Evolutionary conservation across 306 rosid species (phyloP), one percentile per base, ranked within the genome.

Genomic region (Quercus agrifolia): DNA sequence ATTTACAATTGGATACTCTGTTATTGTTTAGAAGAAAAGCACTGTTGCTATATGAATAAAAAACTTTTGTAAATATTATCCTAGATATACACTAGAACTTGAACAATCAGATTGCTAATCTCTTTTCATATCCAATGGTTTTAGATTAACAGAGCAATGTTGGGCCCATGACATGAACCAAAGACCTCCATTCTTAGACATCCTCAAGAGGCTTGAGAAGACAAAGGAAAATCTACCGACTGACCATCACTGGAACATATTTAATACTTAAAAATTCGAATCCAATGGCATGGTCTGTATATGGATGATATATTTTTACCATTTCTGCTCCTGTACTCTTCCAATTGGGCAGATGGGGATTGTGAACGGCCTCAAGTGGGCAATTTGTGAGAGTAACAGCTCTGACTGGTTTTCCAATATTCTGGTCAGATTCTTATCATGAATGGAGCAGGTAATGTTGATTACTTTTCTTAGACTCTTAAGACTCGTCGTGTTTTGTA

Each of bases 111-210:
- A 38, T 70, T 20, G 62, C 64, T 81, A 49, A 74, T 72, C 38
- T 54, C 20, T 20, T 79, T 15, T 5, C 64, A 12, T 35, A 35
- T 80, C 74, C 67, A 52, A 71, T 76, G 64, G 78, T 59, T 51
- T 62, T 44, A 94, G 98, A 76, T 90, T 94, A 84, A 90, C 90
- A 27, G 94, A 85, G 76, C 87, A 81, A 59, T 94, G 97, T 83
- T 92, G 98, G 98, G 83, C 86, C 38, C 61, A 87, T 72, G 96
- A 94, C 80, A 83, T 84, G 89, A 94, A 79, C 82, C 85, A 70
- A 75, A 90, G 98, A 74, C 98, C 98, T 58, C 82, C 88, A 49
- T 94, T 94, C 89, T 82, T 94, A 84, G 97, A 92, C 30, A 94
- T 94, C 77, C 92, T 94, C 80, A 92, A 90, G 78, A 86, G 80